Evolutionary conservation across 805 yeast genomes (phyloP), one percentile per base, ranked within the genome.

Genomic region (Hanseniaspora pseudoguilliermondii): DNA sequence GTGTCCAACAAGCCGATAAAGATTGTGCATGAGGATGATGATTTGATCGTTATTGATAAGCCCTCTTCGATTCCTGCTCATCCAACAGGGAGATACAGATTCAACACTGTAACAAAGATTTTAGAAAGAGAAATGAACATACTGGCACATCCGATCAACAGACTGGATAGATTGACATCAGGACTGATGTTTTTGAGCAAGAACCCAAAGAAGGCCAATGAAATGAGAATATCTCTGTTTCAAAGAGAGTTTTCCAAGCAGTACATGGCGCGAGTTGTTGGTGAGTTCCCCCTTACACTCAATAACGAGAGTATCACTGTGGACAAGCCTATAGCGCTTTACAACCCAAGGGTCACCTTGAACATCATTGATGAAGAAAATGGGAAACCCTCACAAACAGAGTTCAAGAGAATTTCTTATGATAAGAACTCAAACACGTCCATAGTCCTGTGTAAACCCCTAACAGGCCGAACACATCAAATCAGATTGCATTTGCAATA

Each of bases 41-140:
- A 84, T 50, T 66, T 88, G 23, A 73, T 93, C 5, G 95, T 86
- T 3, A 83, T 93, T 23, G 95, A 91, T 66, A 93, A 93, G 61
- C 98, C 98, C 0, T 78, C 93, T 4, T 97, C 98, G 0, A 76
- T 93, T 2, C 97, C 98, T 0, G 95, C 87, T 0, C 98, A 93
- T 66, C 97, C 98, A 3, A 84, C 96, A 0, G 98, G 97, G 0
- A 71, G 90, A 60, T 81, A 82, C 73, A 65, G 93, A 65, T 80
- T 80, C 68, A 79, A 83, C 66, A 80, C 95, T 0, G 77, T 87
- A 21, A 86, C 95, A 11, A 83, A 82, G 66, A 79, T 88, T 4
- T 69, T 93, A 60, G 83, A 86, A 66, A 79, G 80, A 55, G 95
- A 90, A 62, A 66, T 74, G 58, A 83, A 83, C 0, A 71, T 77